Conservation (phyloP, 768 basidiomycete species). For the Lentinula guzmanii region DNA sequence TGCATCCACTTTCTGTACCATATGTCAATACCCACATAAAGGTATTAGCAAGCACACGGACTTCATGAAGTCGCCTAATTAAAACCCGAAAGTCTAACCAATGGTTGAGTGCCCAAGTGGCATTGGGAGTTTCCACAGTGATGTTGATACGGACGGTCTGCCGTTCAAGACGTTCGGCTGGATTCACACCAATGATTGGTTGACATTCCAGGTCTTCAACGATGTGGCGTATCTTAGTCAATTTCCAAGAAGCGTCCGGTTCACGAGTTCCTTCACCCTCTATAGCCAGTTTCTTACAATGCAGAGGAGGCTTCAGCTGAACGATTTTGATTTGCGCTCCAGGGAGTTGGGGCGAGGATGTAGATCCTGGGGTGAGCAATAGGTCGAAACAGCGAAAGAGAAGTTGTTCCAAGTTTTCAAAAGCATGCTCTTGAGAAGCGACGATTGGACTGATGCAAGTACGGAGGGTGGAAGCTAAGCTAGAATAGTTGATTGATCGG, state of each 20-base stretch:
- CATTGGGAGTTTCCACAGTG: constrained; percentile 17
- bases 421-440: constrained; percentile 15
- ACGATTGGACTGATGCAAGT: constrained; percentile 18
- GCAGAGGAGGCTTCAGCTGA: constrained; percentile 46
- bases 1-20: constrained; percentile 35
- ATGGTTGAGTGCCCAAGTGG: constrained; percentile 13
- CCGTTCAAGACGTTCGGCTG: constrained; percentile 55
- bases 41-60: constrained; percentile 11
- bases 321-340: constrained; percentile 37
- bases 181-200: constrained; percentile 63
- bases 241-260: constrained; percentile 14
- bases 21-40: not conserved
- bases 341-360: constrained; percentile 16
- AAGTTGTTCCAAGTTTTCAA: constrained; percentile 42
- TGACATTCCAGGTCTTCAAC: constrained; percentile 40
- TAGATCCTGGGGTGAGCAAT: constrained; percentile 27
- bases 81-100: constrained; percentile 10
- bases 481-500: constrained; percentile 62
- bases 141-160: constrained; percentile 53
- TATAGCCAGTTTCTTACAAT: constrained; percentile 39
- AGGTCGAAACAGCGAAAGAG: constrained; percentile 30
- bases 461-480: constrained; percentile 27
- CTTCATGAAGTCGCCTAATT: constrained; percentile 22
- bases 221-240: constrained; percentile 16
- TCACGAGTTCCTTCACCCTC: constrained; percentile 25